phyloP scores from a whole-genome alignment of 106 monocot genomes.

The Allium sativum region DNA sequence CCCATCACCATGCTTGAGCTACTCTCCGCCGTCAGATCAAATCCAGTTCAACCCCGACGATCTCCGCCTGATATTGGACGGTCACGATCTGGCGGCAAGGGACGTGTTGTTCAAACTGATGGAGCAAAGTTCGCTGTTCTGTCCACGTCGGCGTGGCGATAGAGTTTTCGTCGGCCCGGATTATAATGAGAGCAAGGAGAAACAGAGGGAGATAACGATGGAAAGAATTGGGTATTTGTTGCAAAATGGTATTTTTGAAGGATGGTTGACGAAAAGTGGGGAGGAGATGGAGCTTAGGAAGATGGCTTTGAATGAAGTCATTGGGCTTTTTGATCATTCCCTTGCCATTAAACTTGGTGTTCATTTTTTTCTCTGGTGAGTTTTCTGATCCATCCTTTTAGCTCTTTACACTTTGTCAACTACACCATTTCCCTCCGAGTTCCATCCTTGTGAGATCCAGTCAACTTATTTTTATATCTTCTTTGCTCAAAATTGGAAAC shows the following conservation, averaged over 20 bases:
- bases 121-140: conserved; percentile 63
- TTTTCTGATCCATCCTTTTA: background rate
- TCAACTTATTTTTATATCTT: no score
- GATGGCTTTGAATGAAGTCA: conserved; percentile 52
- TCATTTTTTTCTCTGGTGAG: conserved; percentile 86
- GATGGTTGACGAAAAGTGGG: conserved; percentile 45
- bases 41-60: conserved; percentile 11
- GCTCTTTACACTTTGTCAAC: no score
- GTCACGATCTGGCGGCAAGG: conserved; percentile 48
- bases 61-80: conserved; percentile 58
- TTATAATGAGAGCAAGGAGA: conserved; percentile 79
- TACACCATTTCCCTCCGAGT: no score
- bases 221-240: conserved; percentile 48
- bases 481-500: no score
- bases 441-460: no score
- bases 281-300: conserved; percentile 42
- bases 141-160: conserved; percentile 25
- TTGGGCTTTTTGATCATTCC: conserved; percentile 70
- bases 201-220: conserved; percentile 80
- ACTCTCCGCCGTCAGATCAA: conserved; percentile 10
- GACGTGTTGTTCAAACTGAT: conserved; percentile 65
- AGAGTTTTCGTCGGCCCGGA: conserved; percentile 55
- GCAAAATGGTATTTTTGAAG: conserved; percentile 44
- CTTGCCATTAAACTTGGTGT: conserved; percentile 76
- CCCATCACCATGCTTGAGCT: conserved; percentile 5